A percentile compares a stretch with the other conserved stretches of the same genome.
Conservation (phyloP, 495 filamentous ascomycete species). For the Penicillium canescens region DNA sequence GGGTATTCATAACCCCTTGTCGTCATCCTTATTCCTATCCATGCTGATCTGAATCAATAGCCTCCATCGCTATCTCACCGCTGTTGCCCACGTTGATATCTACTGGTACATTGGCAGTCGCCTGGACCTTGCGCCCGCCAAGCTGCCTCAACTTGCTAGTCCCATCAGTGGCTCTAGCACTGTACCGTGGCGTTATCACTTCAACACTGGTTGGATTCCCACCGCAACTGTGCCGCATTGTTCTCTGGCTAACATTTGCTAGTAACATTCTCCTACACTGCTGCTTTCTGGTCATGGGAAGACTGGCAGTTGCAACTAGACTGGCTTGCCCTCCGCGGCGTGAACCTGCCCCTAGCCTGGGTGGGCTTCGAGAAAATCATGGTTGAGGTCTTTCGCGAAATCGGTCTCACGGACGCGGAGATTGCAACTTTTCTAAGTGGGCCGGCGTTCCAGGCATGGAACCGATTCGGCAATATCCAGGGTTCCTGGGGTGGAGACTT, state of each 20-base stretch:
- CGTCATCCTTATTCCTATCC: background rate
- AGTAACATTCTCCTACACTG: slow-evolving; percentile 58
- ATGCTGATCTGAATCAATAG: slow-evolving; percentile 12
- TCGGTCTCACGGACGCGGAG: slow-evolving; percentile 47
- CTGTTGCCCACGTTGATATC: slow-evolving; percentile 48
- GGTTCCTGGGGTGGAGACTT: too few relatives aligned
- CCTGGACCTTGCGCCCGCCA: slow-evolving; percentile 16
- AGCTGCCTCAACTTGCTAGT: slow-evolving; percentile 11
- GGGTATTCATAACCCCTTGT: slow-evolving; percentile 26
- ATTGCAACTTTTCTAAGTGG: slow-evolving; percentile 48
- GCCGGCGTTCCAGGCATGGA: slow-evolving; percentile 57
- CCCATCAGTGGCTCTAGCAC: slow-evolving; percentile 29
- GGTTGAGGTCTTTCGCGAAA: slow-evolving; percentile 47
- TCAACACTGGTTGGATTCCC: slow-evolving; percentile 40
- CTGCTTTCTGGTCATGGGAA: slow-evolving; percentile 55
- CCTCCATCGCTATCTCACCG: slow-evolving; percentile 50
- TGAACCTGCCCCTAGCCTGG: slow-evolving; percentile 56
- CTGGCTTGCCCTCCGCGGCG: slow-evolving; percentile 53
- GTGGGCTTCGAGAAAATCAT: slow-evolving; percentile 55
- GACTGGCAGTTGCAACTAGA: slow-evolving; percentile 57
- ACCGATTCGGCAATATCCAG: too few relatives aligned
- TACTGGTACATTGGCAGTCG: slow-evolving; percentile 48
- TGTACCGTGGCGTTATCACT: slow-evolving; percentile 55
- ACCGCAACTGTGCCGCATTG: background rate
- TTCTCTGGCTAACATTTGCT: slow-evolving; percentile 4